Evolutionary conservation across 805 yeast species (phyloP).

Genomic region (Sugiyamaella lignohabitans): DNA sequence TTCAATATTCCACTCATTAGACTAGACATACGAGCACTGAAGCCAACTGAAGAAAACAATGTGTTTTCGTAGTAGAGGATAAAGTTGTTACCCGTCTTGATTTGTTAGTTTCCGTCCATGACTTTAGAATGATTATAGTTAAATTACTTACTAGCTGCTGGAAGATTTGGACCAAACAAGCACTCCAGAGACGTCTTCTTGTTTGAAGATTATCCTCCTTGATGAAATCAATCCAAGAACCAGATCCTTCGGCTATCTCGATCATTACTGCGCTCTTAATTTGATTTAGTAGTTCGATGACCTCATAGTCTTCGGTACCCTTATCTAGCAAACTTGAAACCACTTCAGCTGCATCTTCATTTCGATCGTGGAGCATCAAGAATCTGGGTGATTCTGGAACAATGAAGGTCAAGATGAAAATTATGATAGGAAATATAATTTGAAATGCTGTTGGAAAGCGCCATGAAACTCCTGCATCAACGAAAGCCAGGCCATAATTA

Average conservation of each 20-base stretch:
- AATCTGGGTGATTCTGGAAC: constrained; percentile 40
- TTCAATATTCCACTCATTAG: constrained; percentile 8
- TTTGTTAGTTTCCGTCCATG: not conserved
- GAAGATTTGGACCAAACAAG: constrained; percentile 11
- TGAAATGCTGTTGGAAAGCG: constrained; percentile 57
- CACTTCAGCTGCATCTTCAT: constrained; percentile 39
- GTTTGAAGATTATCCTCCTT: constrained; percentile 7
- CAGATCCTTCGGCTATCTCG: constrained; percentile 3
- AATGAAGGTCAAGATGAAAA: constrained; percentile 37
- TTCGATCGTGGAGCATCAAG: constrained; percentile 43
- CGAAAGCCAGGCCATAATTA: constrained; percentile 44
- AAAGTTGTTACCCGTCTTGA: not conserved
- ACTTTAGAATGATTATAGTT: constrained; percentile 2
- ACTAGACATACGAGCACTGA: constrained; percentile 1
- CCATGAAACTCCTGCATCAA: constrained; percentile 45
- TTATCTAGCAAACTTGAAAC: constrained; percentile 35
- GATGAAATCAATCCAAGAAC: constrained; percentile 4
- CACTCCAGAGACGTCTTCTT: constrained; percentile 9
- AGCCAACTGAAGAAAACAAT: constrained; percentile 3
- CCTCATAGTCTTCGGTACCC: constrained; percentile 11
- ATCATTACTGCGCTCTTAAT: constrained; percentile 1
- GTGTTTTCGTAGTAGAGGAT: not conserved
- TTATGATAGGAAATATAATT: constrained; percentile 45
- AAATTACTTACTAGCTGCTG: constrained; percentile 9
- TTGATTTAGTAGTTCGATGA: not conserved